phyloP scores from a whole-genome alignment of 2,329 filamentous ascomycete species.

The Clonostachys sp. region DNA sequence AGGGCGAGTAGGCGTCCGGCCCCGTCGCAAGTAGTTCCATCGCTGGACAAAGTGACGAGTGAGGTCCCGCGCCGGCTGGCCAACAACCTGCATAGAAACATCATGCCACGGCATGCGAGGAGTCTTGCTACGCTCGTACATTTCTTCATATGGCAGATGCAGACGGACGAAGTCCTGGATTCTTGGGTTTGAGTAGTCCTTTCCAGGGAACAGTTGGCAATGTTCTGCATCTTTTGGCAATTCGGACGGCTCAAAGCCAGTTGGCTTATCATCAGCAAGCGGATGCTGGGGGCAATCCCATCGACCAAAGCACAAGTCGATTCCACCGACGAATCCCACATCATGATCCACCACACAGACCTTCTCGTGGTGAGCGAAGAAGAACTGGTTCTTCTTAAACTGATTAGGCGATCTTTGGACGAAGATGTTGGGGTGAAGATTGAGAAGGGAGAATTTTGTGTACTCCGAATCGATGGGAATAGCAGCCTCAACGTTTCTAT shows the following conservation, averaged over 20 bases:
- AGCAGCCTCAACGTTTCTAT: constrained; percentile 94
- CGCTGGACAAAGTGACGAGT: constrained; percentile 95
- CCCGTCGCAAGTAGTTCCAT: constrained; percentile 95
- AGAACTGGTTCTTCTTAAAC: constrained; percentile 98
- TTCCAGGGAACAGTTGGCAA: constrained; percentile 93
- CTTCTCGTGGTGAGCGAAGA: constrained; percentile 98
- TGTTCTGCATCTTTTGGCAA: constrained; percentile 83
- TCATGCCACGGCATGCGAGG: constrained; percentile 99
- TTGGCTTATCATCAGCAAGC: constrained; percentile 88
- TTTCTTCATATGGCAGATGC: constrained; percentile 94
- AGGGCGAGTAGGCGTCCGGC: constrained; percentile 87
- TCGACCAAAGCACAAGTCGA: constrained; percentile 93
- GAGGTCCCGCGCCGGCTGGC: constrained; percentile 88
- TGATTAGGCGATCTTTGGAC: constrained; percentile 96
- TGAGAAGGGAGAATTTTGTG: constrained; percentile 92
- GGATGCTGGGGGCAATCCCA: constrained; percentile 96
- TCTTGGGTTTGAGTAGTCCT: constrained; percentile 96
- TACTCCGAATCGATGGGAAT: constrained; percentile 98
- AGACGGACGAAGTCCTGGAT: constrained; percentile 93
- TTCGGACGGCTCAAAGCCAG: constrained; percentile 80
- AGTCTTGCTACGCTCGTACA: constrained; percentile 88
- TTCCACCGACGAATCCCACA: constrained; percentile 89
- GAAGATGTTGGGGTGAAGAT: constrained; percentile 93
- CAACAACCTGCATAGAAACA: constrained; percentile 95
- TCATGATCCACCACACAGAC: constrained; percentile 96